Base-by-base conservation (phyloP, 345 rosid species). In the Excoecaria cochinchinensis region DNA sequence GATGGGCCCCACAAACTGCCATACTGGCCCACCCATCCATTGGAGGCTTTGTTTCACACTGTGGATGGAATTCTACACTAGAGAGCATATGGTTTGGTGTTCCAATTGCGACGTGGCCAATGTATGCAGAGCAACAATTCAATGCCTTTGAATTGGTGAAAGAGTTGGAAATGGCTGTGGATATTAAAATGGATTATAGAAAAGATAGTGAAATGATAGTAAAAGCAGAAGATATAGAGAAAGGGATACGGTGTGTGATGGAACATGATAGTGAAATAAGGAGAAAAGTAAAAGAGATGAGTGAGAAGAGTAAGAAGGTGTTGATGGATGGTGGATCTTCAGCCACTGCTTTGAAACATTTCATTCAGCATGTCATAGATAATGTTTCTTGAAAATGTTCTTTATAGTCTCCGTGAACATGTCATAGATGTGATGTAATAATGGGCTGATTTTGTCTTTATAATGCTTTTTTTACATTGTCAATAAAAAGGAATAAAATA, bases 21-120 rank as follows among this genome's bases (percentile, higher is more conserved):
- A 9, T 77, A 1, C 3, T 77, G 21, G 66, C 56, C 14, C 79
- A 77, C 36, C 6, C 51, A 17, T 47, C 79, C 0, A 11, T 63
- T 0, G 71, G 58, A 62, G 65, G 70, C 0, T 77, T 77, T 46
- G 65, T 63, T 4, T 77, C 79, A 3, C 79, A 77, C 13, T 77
- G 79, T 22, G 79, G 79, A 3, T 75, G 78, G 78, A 75, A 75
- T 31, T 75, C 78, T 0, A 69, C n/a, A 3, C 65, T 76, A 1
- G 80, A 77, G 36, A 77, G 80, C 25, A 2, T 77, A 7, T 64
- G 80, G 67, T 77, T 22, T 15, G 76, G 76, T 7, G 72, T 77
- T 19, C 71, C 76, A 3, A 22, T 77, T n/a, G 76, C 72, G 25
- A n/a, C 80, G 15, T 77, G 76, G 80, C 80, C 76, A 1, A 42